These are phyloP conservation scores for Cyamopsis tetragonoloba DNA, from an alignment of 306 rosid genomes.

Conservation along the genomic window DNA sequence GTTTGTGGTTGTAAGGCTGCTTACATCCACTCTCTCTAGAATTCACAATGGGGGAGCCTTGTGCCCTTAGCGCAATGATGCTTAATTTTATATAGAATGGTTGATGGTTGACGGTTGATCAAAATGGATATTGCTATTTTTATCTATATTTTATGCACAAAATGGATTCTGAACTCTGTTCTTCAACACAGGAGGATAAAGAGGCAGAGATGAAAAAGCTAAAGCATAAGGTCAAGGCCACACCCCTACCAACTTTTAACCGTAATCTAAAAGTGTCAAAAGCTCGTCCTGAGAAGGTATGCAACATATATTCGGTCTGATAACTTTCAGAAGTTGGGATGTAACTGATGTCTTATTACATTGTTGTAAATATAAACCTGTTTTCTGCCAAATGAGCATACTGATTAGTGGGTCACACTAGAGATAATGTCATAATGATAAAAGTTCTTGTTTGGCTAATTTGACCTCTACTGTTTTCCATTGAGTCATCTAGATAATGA, in stretches of 20 bases:
- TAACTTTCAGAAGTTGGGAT: no score
- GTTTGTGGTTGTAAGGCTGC: no score
- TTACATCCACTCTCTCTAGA: no score
- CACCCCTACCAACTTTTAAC: conserved; percentile 44
- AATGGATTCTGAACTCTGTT: conserved; percentile 19
- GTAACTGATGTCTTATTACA: conserved; percentile 20
- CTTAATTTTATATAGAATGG: background rate
- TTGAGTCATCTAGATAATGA: background rate
- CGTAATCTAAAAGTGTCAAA: conserved; percentile 43
- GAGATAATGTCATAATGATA: conserved; percentile 28
- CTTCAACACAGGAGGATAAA: conserved; percentile 49
- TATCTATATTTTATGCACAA: background rate
- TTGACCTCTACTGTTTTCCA: background rate
- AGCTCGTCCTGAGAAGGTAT: conserved; percentile 53
- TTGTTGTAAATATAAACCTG: background rate
- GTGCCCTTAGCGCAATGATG: no score
- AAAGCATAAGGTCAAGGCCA: conserved; percentile 53
- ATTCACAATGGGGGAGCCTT: no score
- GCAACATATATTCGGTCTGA: background rate
- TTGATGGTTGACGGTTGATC: background rate
- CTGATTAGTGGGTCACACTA: conserved; percentile 29
- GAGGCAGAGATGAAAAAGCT: conserved; percentile 46
- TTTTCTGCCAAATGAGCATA: conserved; percentile 27
- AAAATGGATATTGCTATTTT: background rate
- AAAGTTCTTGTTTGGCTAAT: conserved; percentile 5